Evolutionary conservation across 2,329 filamentous ascomycete genomes (phyloP).

Genomic region (Teratosphaeria destructans): DNA sequence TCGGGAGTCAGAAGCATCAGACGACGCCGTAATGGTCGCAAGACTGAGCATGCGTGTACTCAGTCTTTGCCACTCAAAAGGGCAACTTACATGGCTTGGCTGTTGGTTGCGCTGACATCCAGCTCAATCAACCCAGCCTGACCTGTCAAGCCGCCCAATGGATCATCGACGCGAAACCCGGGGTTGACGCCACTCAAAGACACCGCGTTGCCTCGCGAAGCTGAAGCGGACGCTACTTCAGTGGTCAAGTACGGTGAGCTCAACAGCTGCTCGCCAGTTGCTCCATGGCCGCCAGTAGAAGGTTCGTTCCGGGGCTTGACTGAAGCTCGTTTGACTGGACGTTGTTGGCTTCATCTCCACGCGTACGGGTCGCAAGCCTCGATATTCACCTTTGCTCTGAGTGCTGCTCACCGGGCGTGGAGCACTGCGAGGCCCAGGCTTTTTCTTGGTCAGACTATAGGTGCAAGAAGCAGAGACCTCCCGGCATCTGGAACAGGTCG

Average conservation of each 20-base stretch:
- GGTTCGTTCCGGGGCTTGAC: background rate
- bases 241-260: background rate
- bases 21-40: background rate
- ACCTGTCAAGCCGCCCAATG: background rate
- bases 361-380: background rate
- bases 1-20: background rate
- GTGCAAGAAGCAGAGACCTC: background rate
- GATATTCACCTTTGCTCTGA: background rate
- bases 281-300: background rate
- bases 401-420: background rate
- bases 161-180: background rate
- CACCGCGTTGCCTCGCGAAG: background rate
- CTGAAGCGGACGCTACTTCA: background rate
- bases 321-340: background rate
- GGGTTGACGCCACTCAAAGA: background rate
- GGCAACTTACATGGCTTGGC: background rate
- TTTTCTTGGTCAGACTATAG: background rate
- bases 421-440: background rate
- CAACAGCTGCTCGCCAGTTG: background rate
- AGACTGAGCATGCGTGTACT: background rate
- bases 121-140: background rate
- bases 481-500: background rate
- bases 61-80: too few species aligned
- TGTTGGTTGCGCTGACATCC: background rate
- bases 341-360: background rate